Base-by-base conservation (phyloP, 768 basidiomycete genomes). In the Roridomyces roridus region DNA sequence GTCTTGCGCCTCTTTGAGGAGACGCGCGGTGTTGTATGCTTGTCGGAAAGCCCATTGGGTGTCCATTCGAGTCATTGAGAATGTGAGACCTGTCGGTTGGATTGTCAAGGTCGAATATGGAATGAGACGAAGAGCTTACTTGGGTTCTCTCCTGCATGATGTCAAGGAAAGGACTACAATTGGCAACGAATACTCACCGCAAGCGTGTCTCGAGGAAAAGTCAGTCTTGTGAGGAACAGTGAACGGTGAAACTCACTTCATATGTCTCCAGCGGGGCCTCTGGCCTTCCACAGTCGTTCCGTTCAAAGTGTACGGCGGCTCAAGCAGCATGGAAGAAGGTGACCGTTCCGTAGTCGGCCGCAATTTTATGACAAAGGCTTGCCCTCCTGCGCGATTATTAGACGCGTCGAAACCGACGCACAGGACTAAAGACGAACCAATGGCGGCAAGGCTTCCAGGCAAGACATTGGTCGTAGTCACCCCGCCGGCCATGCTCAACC, bases 311-410 rank as follows among this genome's bases (percentile, higher is more conserved):
- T 80, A 84, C 0, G 92, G 91, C 0, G 90, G 86, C 46, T 95
- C 92, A 14, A 94, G 75, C 4, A 91, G 77, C 75, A 87, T 82
- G 0, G 87, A 83, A 17, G 81, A 82, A 0, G 87, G 80, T 0
- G 88, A 87, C n/a, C 85, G 80, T 65, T 90, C 90, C 0, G 73
- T 63, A 0, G 91, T 93, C n/a, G 78, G 76, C 21, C 92, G 80
- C 4, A 89, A 68, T 67, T 94, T 94, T 66, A 93, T 89, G 4
- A 85, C 75, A 66, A 90, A 92, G 0, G 89, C 88, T 65, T 91
- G 90, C 18, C 91, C 91, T 85, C 36, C 6, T 34, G 51, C 47
- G 42, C 78, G 4, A 89, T 67, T 68, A 92, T 93, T 68, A 93
- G 89, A n/a, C n/a, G n/a, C n/a, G n/a, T n/a, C n/a, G n/a, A n/a